phyloP scores from a whole-genome alignment of 228 moss, liverwort and hornwort genomes.

The Sphagnum magellanicum region DNA sequence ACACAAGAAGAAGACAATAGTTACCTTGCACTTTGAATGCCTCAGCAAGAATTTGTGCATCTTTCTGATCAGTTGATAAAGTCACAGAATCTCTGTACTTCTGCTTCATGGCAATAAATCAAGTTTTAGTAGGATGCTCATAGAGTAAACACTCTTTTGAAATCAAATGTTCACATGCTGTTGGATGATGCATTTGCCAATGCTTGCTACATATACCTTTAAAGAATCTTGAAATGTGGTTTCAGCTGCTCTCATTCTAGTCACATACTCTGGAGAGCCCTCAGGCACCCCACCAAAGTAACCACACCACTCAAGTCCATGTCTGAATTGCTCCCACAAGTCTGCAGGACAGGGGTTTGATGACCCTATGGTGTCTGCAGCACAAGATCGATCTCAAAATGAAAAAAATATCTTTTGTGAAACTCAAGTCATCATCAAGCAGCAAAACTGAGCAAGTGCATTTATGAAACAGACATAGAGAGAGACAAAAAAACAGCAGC shows the following conservation, averaged over 20 bases:
- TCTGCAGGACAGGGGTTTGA: slow-evolving; percentile 16
- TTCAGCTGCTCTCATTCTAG: slow-evolving; percentile 24
- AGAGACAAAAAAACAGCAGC: neutral
- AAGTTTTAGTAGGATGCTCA: neutral
- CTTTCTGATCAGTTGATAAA: slow-evolving; percentile 19
- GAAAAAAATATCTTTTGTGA: too few relatives aligned
- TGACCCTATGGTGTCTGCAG: slow-evolving; percentile 6
- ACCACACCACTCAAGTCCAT: slow-evolving; percentile 40
- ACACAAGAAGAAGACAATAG: neutral
- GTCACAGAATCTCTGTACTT: slow-evolving; percentile 9
- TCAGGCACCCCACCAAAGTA: slow-evolving; percentile 32
- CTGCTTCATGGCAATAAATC: neutral
- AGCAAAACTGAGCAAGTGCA: too few relatives aligned
- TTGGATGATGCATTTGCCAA: neutral
- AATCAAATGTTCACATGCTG: neutral
- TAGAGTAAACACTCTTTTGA: neutral
- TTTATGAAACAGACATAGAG: neutral
- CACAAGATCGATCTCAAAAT: too few relatives aligned
- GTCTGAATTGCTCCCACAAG: slow-evolving; percentile 38
- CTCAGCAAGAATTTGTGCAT: slow-evolving; percentile 45
- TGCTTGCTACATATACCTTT: slow-evolving; percentile 17
- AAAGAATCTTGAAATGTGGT: slow-evolving; percentile 27
- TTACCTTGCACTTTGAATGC: slow-evolving; percentile 60
- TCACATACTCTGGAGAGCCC: slow-evolving; percentile 28
- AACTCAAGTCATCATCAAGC: too few relatives aligned